Evolutionary conservation across 2,329 filamentous ascomycete genomes (phyloP).

Genomic region (Blastomyces silverae): DNA sequence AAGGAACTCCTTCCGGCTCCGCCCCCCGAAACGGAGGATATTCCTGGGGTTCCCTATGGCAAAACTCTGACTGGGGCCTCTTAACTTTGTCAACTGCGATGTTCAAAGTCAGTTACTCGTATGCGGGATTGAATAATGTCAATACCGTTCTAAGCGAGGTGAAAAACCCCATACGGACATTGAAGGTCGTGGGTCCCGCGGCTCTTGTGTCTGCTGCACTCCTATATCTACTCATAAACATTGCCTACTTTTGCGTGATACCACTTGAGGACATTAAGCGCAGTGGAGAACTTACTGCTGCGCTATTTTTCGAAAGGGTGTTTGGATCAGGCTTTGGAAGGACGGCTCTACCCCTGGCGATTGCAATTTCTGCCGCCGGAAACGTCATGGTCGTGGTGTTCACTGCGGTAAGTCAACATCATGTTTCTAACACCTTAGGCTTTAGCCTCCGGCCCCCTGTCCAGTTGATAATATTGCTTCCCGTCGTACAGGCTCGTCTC

Average conservation of each 20-base stretch:
- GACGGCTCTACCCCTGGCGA: constrained; percentile 32
- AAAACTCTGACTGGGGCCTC: constrained; percentile 5
- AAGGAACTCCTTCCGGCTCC: background rate
- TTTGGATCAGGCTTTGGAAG: constrained; percentile 42
- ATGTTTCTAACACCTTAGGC: background rate
- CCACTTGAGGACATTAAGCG: constrained; percentile 56
- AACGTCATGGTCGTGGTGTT: constrained; percentile 71
- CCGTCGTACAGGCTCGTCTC: constrained; percentile 54
- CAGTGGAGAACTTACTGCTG: constrained; percentile 57
- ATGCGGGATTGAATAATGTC: constrained; percentile 54
- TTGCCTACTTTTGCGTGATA: constrained; percentile 54
- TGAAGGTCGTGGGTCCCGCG: constrained; percentile 56
- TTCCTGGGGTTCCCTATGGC: background rate
- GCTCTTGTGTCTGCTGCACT: constrained; percentile 56
- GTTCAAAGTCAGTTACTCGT: constrained; percentile 57
- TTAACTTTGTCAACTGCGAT: constrained; percentile 50
- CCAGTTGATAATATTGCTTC: background rate
- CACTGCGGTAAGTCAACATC: constrained; percentile 49
- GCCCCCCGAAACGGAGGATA: background rate
- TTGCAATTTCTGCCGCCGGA: constrained; percentile 60
- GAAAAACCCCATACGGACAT: constrained; percentile 57
- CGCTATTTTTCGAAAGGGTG: constrained; percentile 55
- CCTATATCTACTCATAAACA: constrained; percentile 56
- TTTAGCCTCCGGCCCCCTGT: background rate
- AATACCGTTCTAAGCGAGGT: constrained; percentile 68